A percentile compares a stretch with the other conserved stretches of the same genome.
Conservation (phyloP, 176 grass and related monocot species). For the Juncus inflexus region DNA sequence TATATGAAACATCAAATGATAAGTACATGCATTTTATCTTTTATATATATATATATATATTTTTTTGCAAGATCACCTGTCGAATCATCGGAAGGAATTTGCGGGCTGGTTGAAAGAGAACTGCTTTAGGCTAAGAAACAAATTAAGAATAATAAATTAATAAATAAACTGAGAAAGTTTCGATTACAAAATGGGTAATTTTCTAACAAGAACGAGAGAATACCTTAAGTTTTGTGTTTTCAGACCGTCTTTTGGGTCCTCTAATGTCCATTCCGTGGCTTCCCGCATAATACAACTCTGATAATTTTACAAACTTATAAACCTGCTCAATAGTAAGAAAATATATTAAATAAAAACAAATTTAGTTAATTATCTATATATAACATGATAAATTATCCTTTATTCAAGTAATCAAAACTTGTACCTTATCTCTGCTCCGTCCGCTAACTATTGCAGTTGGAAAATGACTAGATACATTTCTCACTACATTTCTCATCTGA, state of each 20-base stretch:
- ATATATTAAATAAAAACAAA: background rate
- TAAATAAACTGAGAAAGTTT: background rate
- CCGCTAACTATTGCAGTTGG: conserved; percentile 81
- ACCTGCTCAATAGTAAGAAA: conserved; percentile 33
- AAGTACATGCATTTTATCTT: no score
- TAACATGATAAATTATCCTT: background rate
- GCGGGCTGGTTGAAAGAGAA: conserved; percentile 65
- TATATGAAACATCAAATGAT: no score
- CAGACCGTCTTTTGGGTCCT: conserved; percentile 42
- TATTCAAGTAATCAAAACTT: background rate
- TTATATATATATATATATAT: background rate
- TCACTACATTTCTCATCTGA: conserved; percentile 70
- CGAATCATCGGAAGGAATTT: conserved; percentile 63
- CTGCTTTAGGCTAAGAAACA: conserved; percentile 19
- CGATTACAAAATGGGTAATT: background rate
- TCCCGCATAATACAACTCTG: conserved; percentile 75
- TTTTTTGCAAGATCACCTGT: conserved; percentile 28
- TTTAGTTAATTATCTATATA: background rate
- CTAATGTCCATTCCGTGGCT: conserved; percentile 93
- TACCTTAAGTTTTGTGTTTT: conserved; percentile 28
- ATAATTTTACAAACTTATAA: conserved; percentile 51
- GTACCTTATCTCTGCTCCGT: conserved; percentile 63
- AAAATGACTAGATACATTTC: conserved; percentile 49
- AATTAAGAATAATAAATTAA: background rate
- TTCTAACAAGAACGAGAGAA: background rate